Percentiles rank a stretch among this genome's conserved stretches.
Conservation (phyloP, 441 rosid species). For the Theobroma grandiflorum region DNA sequence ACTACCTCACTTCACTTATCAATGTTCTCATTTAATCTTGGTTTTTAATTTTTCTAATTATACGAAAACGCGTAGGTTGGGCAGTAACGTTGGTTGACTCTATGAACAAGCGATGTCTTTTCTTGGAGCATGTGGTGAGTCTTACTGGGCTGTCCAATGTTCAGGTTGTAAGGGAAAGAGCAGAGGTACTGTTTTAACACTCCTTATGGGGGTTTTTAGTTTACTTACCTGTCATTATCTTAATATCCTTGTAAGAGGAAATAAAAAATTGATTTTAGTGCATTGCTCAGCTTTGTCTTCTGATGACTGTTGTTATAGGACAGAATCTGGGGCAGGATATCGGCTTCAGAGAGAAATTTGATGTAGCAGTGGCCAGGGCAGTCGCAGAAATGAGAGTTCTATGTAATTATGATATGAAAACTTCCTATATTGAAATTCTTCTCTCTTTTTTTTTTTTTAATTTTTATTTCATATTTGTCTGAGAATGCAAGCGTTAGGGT, state of each 20-base stretch:
- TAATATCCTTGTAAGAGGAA: not conserved
- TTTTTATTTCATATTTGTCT: not conserved
- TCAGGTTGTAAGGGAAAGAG: slow-evolving; percentile 82
- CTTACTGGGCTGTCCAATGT: slow-evolving; percentile 73
- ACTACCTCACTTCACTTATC: not conserved
- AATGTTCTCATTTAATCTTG: not conserved
- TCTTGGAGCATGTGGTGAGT: slow-evolving; percentile 81
- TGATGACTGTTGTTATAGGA: slow-evolving; percentile 47
- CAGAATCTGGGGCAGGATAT: slow-evolving; percentile 75
- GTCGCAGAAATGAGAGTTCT: slow-evolving; percentile 96
- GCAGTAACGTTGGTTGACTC: slow-evolving; percentile 88
- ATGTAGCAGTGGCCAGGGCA: slow-evolving; percentile 94
- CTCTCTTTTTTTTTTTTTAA: not conserved
- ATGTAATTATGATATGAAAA: slow-evolving; percentile 46
- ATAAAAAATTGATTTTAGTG: not conserved
- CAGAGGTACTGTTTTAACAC: slow-evolving; percentile 64
- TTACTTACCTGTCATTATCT: not conserved
- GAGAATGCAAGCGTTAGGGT: slow-evolving; percentile 12
- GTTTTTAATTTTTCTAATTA: not conserved
- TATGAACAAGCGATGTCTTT: slow-evolving; percentile 80
- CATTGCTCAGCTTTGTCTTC: not conserved
- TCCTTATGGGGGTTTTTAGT: not conserved
- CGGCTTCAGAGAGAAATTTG: slow-evolving; percentile 78
- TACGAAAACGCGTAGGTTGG: slow-evolving; percentile 56
- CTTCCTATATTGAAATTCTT: not conserved